These are phyloP conservation scores for Fraxinus latifolia DNA, from an alignment of 305 asterid species.

Conservation along the genomic window DNA sequence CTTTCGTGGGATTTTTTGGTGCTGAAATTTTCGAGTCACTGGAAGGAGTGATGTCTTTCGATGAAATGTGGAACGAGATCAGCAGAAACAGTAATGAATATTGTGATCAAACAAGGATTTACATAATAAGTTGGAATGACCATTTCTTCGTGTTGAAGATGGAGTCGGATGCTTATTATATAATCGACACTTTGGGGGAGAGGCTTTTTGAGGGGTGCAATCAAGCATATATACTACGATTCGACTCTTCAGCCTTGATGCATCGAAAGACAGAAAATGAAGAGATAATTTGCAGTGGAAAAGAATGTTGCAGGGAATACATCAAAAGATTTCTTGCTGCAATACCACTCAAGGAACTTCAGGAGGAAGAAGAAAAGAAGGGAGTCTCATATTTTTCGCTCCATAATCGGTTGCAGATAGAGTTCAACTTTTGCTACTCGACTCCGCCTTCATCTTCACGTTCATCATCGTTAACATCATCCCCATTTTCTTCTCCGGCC, in stretches of 20 bases:
- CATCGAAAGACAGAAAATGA: slow-evolving; percentile 18
- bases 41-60: slow-evolving; percentile 63
- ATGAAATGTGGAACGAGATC: slow-evolving; percentile 57
- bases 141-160: slow-evolving; percentile 69
- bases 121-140: slow-evolving; percentile 72
- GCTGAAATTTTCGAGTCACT: slow-evolving; percentile 49
- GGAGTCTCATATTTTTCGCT: slow-evolving; percentile 48
- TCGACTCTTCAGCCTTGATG: slow-evolving; percentile 42
- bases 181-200: slow-evolving; percentile 69
- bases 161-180: slow-evolving; percentile 48
- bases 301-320: slow-evolving; percentile 64
- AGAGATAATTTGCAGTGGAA: slow-evolving; percentile 49
- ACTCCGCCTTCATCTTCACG: slow-evolving; percentile 19
- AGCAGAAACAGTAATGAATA: slow-evolving; percentile 4
- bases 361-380: slow-evolving; percentile 54
- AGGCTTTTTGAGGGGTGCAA: slow-evolving; percentile 63
- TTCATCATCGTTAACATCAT: slow-evolving; percentile 40
- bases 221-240: slow-evolving; percentile 55
- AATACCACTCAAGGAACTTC: slow-evolving; percentile 55
- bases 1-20: slow-evolving; percentile 65
- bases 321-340: slow-evolving; percentile 63
- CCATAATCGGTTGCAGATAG: slow-evolving; percentile 67
- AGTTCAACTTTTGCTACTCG: slow-evolving; percentile 49
- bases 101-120: slow-evolving; percentile 31
- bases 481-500: slow-evolving; percentile 51